Evolutionary conservation across 1,284 basidiomycete genomes (phyloP), one percentile per base, ranked within the genome.

Genomic region (Porodaedalea pini): DNA sequence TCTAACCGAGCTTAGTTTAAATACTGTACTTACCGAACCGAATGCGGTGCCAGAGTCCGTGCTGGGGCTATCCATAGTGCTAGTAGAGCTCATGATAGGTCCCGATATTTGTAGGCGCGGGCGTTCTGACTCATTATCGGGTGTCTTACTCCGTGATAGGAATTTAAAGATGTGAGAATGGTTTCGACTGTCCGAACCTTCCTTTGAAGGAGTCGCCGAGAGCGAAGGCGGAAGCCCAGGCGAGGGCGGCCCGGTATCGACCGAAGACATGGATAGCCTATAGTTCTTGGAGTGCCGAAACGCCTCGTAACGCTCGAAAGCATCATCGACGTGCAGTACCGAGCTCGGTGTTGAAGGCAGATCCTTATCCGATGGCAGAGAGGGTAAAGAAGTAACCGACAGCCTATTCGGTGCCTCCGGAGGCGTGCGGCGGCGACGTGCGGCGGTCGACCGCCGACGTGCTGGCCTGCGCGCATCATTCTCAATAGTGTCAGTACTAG

Each of bases 201-300:
- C 58, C 10, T 41, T 47, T n/a, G 65, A 63, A 51, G 65, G 61
- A 54, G 69, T 55, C 36, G 68, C 34, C 32, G 66, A 57, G 41
- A 71, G 55, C 10, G 67, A 58, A 23, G 66, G 61, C 6, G 66
- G 58, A n/a, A 64, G 48, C 27, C 61, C 52, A 11, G 75, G 69
- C 13, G 68, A 62, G 5, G 68, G 67, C 37, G 71, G 68, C n/a
- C 65, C 59, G 60, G 75, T 77, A 58, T 81, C 77, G 51, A 80
- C 68, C 13, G 82, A 88, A 4, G 80, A 74, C 32, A 81, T 71
- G 5, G 88, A 90, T 56, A 86, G 69, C 40, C 86, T 72, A 61
- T 81, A 83, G 57, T 64, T 56, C 56, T 52, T 67, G 40, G 60
- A 67, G 57, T 68, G 67, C 17, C 71, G 68, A 61, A 81, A 77